Percentiles rank a stretch among this genome's conserved stretches.
Evolutionary conservation across 495 filamentous ascomycete genomes (phyloP).

Genomic region (Aspergillus sclerotioniger): DNA sequence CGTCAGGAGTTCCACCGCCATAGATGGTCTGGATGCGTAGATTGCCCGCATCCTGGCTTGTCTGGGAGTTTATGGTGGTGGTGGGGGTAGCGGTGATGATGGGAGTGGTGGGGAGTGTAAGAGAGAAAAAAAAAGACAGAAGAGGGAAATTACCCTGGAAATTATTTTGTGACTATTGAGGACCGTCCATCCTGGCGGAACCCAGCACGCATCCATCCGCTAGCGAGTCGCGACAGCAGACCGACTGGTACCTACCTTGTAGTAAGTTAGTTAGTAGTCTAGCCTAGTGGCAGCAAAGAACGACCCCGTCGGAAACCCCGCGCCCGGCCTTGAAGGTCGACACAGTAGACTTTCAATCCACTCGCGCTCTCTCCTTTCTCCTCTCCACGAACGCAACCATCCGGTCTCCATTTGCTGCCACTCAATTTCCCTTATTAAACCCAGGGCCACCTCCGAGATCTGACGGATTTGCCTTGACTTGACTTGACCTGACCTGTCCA

Average conservation of each 20-base stretch:
- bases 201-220: constrained; percentile 6
- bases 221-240: constrained; percentile 1
- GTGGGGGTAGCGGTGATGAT: not conserved
- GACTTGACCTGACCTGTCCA: not conserved
- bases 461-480: not conserved
- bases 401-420: not conserved
- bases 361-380: not conserved
- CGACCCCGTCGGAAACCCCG: not conserved
- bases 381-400: constrained; percentile 13
- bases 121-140: no score
- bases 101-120: not conserved
- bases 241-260: not conserved
- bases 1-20: not conserved
- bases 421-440: constrained; percentile 15
- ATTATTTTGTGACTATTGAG: not conserved
- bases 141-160: not conserved
- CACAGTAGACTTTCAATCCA: not conserved
- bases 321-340: not conserved
- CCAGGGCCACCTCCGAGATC: constrained; percentile 9
- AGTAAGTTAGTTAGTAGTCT: no score
- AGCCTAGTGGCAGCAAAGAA: not conserved
- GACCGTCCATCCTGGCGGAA: constrained; percentile 4
- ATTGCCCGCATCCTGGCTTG: no score
- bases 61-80: no score
- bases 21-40: not conserved